Evolutionary conservation across 2,329 filamentous ascomycete genomes (phyloP).

Genomic region (Alternaria gaisen): DNA sequence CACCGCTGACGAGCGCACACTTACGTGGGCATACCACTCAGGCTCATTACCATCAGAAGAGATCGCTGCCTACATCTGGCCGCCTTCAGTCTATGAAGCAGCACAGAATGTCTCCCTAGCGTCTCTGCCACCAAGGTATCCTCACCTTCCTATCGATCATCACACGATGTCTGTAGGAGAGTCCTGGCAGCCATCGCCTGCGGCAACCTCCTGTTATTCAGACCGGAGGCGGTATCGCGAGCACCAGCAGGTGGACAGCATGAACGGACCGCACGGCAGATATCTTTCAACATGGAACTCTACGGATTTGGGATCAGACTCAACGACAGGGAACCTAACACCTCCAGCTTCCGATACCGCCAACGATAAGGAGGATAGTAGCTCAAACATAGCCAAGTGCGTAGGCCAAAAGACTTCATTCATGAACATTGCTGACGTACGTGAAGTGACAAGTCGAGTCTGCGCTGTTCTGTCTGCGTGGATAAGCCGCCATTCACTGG

Average conservation of each 20-base stretch:
- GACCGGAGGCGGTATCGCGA: neutral
- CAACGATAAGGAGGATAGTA: accelerated
- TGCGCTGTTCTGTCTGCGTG: neutral
- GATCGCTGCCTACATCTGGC: neutral
- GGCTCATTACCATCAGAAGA: neutral
- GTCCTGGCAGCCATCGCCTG: neutral
- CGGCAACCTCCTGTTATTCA: too few relatives aligned
- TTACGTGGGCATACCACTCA: neutral
- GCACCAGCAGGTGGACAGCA: neutral
- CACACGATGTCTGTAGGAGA: neutral
- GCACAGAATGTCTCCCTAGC: neutral
- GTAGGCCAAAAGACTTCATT: neutral
- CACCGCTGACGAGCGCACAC: neutral
- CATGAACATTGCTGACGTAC: neutral
- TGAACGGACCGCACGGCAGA: neutral
- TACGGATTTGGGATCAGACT: too few relatives aligned
- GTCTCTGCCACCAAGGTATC: neutral
- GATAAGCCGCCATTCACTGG: neutral
- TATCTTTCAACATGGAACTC: neutral
- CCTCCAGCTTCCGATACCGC: neutral
- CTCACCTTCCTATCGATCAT: neutral
- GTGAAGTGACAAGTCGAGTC: neutral
- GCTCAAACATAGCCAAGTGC: neutral
- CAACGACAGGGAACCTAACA: neutral
- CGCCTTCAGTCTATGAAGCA: neutral